Evolutionary conservation across 148 eudicot species (phyloP).

Genomic region (Chenopodium formosanum): DNA sequence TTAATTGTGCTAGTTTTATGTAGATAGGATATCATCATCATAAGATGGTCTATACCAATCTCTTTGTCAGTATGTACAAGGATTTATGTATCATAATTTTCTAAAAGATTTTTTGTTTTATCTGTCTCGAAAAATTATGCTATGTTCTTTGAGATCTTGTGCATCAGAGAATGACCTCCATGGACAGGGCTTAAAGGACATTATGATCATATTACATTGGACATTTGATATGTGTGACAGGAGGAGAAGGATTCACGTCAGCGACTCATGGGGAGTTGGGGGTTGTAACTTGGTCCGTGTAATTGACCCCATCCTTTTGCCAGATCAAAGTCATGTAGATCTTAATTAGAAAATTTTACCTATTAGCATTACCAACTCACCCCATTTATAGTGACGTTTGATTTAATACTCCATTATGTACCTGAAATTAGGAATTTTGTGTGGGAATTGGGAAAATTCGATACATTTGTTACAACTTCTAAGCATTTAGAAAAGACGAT

Average conservation of each 20-base stretch:
- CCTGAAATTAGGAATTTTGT: background rate
- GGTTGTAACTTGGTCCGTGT: background rate
- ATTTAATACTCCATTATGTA: no score
- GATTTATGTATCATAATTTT: background rate
- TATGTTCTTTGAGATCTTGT: background rate
- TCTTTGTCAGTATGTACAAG: background rate
- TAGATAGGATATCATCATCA: slow-evolving; percentile 5
- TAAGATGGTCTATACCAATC: background rate
- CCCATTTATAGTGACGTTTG: background rate
- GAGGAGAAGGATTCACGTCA: background rate
- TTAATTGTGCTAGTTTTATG: slow-evolving; percentile 5
- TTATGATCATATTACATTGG: background rate
- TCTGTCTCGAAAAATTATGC: background rate
- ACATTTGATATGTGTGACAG: background rate
- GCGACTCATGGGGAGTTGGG: background rate
- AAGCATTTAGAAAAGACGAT: background rate
- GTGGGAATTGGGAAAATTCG: background rate
- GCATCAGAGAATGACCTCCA: background rate
- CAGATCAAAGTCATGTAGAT: background rate
- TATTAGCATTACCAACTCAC: background rate
- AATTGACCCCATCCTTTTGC: background rate
- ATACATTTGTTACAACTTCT: background rate
- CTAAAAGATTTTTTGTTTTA: background rate
- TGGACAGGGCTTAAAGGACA: background rate
- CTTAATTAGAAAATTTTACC: background rate